These are phyloP conservation scores for Lodderomyces elongisporus DNA, from an alignment of 1,139 yeast genomes.

Conservation along the genomic window DNA sequence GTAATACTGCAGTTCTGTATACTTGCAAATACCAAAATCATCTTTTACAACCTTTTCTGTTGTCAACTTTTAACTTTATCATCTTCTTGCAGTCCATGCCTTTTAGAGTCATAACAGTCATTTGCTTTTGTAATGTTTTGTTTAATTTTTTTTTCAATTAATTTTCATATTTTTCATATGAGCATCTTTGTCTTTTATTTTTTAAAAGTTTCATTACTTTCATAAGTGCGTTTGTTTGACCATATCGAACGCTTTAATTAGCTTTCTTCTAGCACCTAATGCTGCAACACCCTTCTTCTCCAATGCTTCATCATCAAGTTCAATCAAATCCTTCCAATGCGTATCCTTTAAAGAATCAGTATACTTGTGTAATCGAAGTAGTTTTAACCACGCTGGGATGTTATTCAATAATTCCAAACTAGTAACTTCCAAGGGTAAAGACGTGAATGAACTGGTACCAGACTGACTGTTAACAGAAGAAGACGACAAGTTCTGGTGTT, in stretches of 20 bases:
- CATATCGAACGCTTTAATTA: constrained; percentile 84
- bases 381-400: constrained; percentile 89
- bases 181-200: too few relatives aligned
- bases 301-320: constrained; percentile 62
- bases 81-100: too few relatives aligned
- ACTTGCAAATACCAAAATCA: too few relatives aligned
- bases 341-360: constrained; percentile 75
- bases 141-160: too few relatives aligned
- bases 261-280: constrained; percentile 88
- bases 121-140: too few relatives aligned
- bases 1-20: too few relatives aligned
- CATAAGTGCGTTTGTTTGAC: constrained; percentile 28
- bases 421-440: constrained; percentile 64
- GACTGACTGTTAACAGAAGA: constrained; percentile 8
- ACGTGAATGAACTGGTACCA: constrained; percentile 12
- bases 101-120: too few relatives aligned
- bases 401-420: constrained; percentile 63
- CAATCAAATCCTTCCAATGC: constrained; percentile 75
- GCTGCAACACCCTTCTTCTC: constrained; percentile 85
- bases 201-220: not conserved
- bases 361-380: constrained; percentile 86
- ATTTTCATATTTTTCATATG: too few relatives aligned
- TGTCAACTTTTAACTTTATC: too few relatives aligned
- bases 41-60: too few relatives aligned
- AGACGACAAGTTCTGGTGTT: constrained; percentile 7